Conservation (phyloP, 2,329 filamentous ascomycete species). For the Aureobasidium melanogenum region DNA sequence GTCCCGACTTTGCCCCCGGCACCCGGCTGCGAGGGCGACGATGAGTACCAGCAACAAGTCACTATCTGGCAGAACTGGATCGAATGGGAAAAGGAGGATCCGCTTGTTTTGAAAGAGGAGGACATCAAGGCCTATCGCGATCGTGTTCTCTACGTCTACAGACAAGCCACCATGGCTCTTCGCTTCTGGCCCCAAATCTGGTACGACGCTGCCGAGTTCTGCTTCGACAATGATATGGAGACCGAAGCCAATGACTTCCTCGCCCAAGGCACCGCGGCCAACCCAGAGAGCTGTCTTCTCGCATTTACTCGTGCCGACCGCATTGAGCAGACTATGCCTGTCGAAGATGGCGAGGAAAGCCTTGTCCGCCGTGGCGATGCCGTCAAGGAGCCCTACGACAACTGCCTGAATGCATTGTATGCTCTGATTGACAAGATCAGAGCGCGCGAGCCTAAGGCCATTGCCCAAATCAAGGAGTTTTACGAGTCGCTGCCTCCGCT, state of each 20-base stretch:
- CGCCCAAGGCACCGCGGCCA: conserved; percentile 72
- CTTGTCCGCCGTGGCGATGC: conserved; percentile 57
- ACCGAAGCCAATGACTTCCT: conserved; percentile 71
- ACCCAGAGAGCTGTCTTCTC: conserved; percentile 86
- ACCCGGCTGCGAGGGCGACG: conserved; percentile 75
- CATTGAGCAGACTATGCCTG: conserved; percentile 67
- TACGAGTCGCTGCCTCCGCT: conserved; percentile 36
- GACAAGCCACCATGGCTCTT: conserved; percentile 84
- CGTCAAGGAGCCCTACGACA: conserved; percentile 76
- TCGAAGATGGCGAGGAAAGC: conserved; percentile 60
- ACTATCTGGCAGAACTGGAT: conserved; percentile 92
- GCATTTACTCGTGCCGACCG: conserved; percentile 85
- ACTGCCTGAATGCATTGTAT: conserved; percentile 79
- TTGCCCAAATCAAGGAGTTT: conserved; percentile 47
- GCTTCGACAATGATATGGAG: conserved; percentile 65
- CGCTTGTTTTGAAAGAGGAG: conserved; percentile 74
- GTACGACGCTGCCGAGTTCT: conserved; percentile 92
- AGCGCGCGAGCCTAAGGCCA: conserved; percentile 54
- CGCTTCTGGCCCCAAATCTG: conserved; percentile 94
- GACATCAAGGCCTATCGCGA: conserved; percentile 66
- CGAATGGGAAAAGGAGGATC: conserved; percentile 88
- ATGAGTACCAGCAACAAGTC: conserved; percentile 76
- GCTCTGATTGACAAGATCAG: conserved; percentile 66
- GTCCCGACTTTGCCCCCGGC: conserved; percentile 75
- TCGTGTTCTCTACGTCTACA: conserved; percentile 82